Percentiles rank a stretch among this genome's conserved stretches.
Evolutionary conservation across 306 rosid species (phyloP).

Genomic region (Casuarina glauca): DNA sequence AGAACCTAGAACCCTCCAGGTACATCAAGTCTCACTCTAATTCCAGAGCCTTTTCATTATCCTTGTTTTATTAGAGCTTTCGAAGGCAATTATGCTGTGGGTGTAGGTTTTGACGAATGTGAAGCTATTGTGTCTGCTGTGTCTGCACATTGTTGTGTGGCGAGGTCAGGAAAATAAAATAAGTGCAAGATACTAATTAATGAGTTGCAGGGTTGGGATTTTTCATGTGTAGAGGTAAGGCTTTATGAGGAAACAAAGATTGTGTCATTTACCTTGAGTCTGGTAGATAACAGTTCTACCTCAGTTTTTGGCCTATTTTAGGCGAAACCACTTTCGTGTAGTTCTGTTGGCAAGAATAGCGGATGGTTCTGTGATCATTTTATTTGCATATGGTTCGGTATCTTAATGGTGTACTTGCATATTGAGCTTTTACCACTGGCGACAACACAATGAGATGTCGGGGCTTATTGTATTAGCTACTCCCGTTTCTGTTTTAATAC

Average conservation of each 20-base stretch:
- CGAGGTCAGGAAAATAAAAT: too few relatives aligned
- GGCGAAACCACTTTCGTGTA: neutral
- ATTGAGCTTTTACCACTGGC: neutral
- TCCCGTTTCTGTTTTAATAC: neutral
- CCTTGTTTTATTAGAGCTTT: neutral
- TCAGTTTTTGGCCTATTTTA: too few relatives aligned
- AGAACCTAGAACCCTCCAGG: slow-evolving; percentile 96
- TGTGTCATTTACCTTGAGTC: neutral
- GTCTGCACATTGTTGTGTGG: too few relatives aligned
- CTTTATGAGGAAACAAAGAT: neutral
- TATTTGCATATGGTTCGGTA: neutral
- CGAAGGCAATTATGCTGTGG: neutral
- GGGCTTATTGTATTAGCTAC: neutral
- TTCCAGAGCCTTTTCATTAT: neutral
- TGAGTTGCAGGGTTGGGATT: neutral
- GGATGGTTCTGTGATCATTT: neutral
- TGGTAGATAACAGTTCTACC: neutral
- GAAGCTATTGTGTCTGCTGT: neutral
- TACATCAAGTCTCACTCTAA: neutral
- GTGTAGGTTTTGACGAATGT: neutral
- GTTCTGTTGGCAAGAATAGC: neutral
- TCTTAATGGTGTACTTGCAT: neutral
- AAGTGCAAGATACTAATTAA: too few relatives aligned
- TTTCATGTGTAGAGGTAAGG: neutral
- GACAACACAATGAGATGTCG: neutral